Evolutionary conservation across 495 filamentous ascomycete species (phyloP).

Genomic region (Aeminium ludgeri): DNA sequence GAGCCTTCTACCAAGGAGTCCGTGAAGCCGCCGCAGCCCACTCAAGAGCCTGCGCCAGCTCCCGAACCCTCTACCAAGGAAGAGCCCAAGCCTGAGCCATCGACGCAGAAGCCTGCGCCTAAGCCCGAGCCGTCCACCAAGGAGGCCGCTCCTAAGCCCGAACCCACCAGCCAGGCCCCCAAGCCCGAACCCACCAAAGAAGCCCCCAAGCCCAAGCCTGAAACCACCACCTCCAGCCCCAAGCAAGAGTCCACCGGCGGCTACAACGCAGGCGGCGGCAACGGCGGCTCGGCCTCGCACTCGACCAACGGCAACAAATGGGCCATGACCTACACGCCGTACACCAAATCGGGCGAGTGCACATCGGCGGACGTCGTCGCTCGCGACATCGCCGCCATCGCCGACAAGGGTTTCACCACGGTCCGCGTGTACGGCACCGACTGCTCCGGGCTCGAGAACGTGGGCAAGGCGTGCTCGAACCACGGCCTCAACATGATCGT

Average conservation of each 20-base stretch:
- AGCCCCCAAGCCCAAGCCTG: background rate
- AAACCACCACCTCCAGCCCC: background rate
- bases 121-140: too few relatives aligned
- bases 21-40: too few relatives aligned
- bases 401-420: slow-evolving; percentile 54
- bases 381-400: slow-evolving; percentile 51
- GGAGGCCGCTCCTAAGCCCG: too few relatives aligned
- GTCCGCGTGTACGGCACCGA: slow-evolving; percentile 87
- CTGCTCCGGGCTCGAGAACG: slow-evolving; percentile 61
- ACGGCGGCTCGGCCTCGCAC: slow-evolving; percentile 18
- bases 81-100: too few relatives aligned
- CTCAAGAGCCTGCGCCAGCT: too few relatives aligned
- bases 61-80: too few relatives aligned
- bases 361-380: slow-evolving; percentile 44
- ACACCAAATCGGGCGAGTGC: slow-evolving; percentile 44
- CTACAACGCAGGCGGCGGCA: too few relatives aligned
- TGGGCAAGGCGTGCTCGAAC: slow-evolving; percentile 44
- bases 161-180: too few relatives aligned
- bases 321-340: slow-evolving; percentile 90
- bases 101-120: too few relatives aligned
- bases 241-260: too few relatives aligned
- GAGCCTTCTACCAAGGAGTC: too few relatives aligned
- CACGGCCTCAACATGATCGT: slow-evolving; percentile 61
- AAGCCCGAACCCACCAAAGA: too few relatives aligned
- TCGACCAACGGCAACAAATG: slow-evolving; percentile 42